phyloP scores from a whole-genome alignment of 345 rosid genomes.

The Gynandropsis gynandra region DNA sequence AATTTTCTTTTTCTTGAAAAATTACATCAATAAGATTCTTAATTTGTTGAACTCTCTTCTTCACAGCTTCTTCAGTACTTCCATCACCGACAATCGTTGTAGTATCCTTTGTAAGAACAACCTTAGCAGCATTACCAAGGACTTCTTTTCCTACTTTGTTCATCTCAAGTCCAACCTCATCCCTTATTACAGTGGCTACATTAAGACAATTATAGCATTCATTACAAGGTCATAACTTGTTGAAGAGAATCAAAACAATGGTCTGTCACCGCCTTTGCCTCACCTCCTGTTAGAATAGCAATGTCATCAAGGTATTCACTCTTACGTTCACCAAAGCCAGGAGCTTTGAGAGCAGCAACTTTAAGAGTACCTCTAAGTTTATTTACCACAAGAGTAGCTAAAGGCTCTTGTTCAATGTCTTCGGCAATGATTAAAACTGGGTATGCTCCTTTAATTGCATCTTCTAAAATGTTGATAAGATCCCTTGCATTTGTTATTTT shows the following conservation, averaged over 20 bases:
- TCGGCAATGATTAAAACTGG: constrained; percentile 74
- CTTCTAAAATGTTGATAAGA: constrained; percentile 64
- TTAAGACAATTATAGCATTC: neutral
- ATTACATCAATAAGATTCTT: constrained; percentile 72
- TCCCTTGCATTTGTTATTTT: constrained; percentile 90
- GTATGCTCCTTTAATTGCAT: constrained; percentile 67
- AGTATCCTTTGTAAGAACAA: constrained; percentile 85
- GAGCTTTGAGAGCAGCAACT: constrained; percentile 89
- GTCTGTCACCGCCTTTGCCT: constrained; percentile 6
- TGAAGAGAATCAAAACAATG: neutral
- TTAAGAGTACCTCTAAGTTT: constrained; percentile 80
- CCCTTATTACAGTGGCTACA: constrained; percentile 64
- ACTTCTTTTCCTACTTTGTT: constrained; percentile 86
- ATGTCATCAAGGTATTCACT: constrained; percentile 92
- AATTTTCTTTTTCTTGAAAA: neutral
- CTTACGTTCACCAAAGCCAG: constrained; percentile 90
- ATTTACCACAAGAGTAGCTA: constrained; percentile 87
- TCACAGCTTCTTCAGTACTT: constrained; percentile 86
- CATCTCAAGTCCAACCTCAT: constrained; percentile 85
- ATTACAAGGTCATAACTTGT: neutral
- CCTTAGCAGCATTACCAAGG: constrained; percentile 77
- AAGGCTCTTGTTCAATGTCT: constrained; percentile 91
- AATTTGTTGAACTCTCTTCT: constrained; percentile 81
- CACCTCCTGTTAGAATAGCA: constrained; percentile 69
- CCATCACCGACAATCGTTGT: constrained; percentile 92